Evolutionary conservation across 768 basidiomycete genomes (phyloP), one percentile per base, ranked within the genome.

Genomic region (Gautieria morchelliformis): DNA sequence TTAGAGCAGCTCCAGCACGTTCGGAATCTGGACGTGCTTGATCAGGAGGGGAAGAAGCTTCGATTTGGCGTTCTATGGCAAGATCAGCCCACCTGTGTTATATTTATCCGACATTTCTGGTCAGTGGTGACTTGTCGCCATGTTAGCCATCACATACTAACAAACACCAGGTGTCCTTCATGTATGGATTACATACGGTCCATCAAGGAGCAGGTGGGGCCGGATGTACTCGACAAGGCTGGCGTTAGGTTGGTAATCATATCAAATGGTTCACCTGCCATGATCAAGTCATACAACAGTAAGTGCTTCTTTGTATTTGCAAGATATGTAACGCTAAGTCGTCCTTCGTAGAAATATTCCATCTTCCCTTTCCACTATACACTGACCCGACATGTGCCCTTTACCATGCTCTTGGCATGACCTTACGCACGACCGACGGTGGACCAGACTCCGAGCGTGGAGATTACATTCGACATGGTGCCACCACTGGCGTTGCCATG

Each of bases 71-170:
- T 83, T 22, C 68, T 95, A 41, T 84, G 85, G 64, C 62, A 74
- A 11, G 72, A 74, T 60, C 63, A 65, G 49, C 78, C 74, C 66
- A 86, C 85, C 0, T 77, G 93, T 60, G 82, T 92, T 53, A 70
- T 93, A 42, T 95, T 95, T 72, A 85, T 96, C 61, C 76, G 93
- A 44, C 89, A 92, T 69, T 93, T 93, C 70, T 89, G 84, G 87
- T 79, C 51, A 58, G 68, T 48, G n/a, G 20, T 35, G 33, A 19
- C 27, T 39, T 20, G 44, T 40, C 20, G 49, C 24, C 42, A 9
- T 33, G 35, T 48, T 14, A 19, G 22, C 48, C 12, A 46, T 62
- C 5, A 27, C 27, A 27, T 27, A 27, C 27, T 61, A 52, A 53
- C 22, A n/a, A 0, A 5, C 39, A 46, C 4, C 42, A 80, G 82